Percentiles rank a stretch among this genome's conserved stretches.
phyloP scores from a whole-genome alignment of 345 rosid species.

The Schrenkiella parvula region DNA sequence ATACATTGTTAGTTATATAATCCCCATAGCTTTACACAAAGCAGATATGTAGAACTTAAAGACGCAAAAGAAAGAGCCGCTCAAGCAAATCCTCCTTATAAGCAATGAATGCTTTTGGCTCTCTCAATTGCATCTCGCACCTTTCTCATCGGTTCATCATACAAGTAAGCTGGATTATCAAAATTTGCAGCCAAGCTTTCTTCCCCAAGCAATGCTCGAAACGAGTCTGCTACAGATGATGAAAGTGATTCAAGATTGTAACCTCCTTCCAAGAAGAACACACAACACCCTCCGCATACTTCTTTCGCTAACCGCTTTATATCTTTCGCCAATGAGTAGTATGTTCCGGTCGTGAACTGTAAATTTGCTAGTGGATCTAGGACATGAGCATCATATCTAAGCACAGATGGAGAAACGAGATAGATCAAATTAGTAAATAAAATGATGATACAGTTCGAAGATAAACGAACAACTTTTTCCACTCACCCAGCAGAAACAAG shows the following conservation, averaged over 20 bases:
- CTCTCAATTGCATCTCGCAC: conserved; percentile 67
- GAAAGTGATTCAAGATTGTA: conserved; percentile 89
- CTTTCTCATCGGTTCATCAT: conserved; percentile 73
- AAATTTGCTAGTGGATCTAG: conserved; percentile 84
- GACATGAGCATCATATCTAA: conserved; percentile 83
- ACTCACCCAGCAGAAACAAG: conserved; percentile 98
- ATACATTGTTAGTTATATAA: neutral
- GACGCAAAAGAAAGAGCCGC: neutral
- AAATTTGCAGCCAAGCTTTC: conserved; percentile 67
- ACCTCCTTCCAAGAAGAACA: conserved; percentile 94
- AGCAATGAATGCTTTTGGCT: conserved; percentile 69
- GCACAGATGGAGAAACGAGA: neutral
- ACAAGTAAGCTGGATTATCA: conserved; percentile 73
- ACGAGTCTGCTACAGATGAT: conserved; percentile 75
- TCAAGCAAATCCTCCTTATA: conserved; percentile 28
- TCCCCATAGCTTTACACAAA: neutral
- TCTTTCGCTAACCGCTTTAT: conserved; percentile 81
- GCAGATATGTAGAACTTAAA: neutral
- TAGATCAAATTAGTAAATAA: neutral
- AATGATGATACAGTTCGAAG: neutral
- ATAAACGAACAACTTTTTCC: neutral
- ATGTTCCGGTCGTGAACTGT: conserved; percentile 84
- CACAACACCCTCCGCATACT: conserved; percentile 79
- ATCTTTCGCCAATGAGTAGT: conserved; percentile 62
- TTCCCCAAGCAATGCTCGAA: conserved; percentile 83